Percentiles rank a stretch among this genome's conserved stretches.
Evolutionary conservation across 2,329 filamentous ascomycete genomes (phyloP).

Genomic region (Ascocoryne sarcoides): DNA sequence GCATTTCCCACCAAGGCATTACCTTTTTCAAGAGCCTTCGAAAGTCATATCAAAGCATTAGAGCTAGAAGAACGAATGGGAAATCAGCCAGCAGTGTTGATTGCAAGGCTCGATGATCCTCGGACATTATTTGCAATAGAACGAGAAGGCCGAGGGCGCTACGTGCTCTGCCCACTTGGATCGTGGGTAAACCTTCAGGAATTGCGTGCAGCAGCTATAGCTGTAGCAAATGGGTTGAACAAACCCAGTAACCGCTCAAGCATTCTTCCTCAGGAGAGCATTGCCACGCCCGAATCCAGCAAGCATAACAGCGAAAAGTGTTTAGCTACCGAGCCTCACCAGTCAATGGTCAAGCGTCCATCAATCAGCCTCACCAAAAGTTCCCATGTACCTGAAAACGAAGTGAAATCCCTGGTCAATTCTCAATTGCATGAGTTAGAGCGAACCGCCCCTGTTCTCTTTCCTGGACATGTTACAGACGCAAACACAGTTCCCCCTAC

Average conservation of each 20-base stretch:
- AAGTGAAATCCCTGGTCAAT: constrained; percentile 6
- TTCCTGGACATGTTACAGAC: too few species aligned
- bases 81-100: constrained; percentile 45
- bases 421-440: too few species aligned
- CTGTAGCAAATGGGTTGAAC: too few species aligned
- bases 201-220: constrained; percentile 43
- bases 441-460: too few species aligned
- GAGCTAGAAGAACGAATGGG: constrained; percentile 54
- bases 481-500: too few species aligned
- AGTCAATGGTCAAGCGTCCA: constrained; percentile 47
- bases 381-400: constrained; percentile 6
- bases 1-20: constrained; percentile 41
- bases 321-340: constrained; percentile 54
- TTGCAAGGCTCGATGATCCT: constrained; percentile 50
- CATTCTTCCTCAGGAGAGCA: too few species aligned
- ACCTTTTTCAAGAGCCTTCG: constrained; percentile 46
- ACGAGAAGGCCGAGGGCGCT: constrained; percentile 50
- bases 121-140: constrained; percentile 55
- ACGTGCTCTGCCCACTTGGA: constrained; percentile 60
- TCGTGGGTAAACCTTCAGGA: constrained; percentile 53
- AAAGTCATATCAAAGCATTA: constrained; percentile 53
- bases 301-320: constrained; percentile 40
- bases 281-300: constrained; percentile 17
- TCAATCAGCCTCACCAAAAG: constrained; percentile 16
- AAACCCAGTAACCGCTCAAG: too few species aligned